phyloP scores from a whole-genome alignment of 441 rosid species.

The Bruguiera hainesii region DNA sequence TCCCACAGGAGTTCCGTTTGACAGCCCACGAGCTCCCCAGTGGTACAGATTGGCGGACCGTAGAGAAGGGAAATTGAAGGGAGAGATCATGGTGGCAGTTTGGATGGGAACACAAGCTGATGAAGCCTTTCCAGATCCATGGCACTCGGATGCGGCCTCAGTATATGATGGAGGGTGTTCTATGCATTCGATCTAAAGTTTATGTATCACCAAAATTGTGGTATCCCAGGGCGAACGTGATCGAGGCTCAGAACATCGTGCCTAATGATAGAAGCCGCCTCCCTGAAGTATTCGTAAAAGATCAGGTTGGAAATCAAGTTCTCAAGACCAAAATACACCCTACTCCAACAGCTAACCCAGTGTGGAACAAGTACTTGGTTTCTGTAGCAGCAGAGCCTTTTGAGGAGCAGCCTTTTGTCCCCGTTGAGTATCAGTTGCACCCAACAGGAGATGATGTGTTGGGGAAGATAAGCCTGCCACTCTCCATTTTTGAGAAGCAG shows the following conservation, averaged over 20 bases:
- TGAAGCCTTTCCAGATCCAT: conserved; percentile 83
- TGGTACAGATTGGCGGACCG: conserved; percentile 85
- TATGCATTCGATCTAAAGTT: conserved; percentile 68
- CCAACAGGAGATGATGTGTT: conserved; percentile 58
- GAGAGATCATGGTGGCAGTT: conserved; percentile 89
- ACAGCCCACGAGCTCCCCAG: conserved; percentile 91
- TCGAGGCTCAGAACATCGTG: conserved; percentile 80
- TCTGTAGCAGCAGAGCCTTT: conserved; percentile 87
- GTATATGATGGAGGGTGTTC: conserved; percentile 62
- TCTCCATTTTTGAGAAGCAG: conserved; percentile 59
- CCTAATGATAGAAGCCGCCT: conserved; percentile 60
- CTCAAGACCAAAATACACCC: conserved; percentile 56
- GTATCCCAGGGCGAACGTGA: conserved; percentile 76
- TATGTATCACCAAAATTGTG: conserved; percentile 87
- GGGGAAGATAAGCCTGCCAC: conserved; percentile 59
- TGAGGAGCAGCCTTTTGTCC: conserved; percentile 65
- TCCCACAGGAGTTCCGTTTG: conserved; percentile 86
- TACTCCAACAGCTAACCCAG: conserved; percentile 42
- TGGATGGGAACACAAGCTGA: conserved; percentile 97
- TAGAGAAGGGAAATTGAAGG: conserved; percentile 64
- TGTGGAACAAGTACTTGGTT: conserved; percentile 84
- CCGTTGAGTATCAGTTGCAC: conserved; percentile 64
- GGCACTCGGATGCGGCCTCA: conserved; percentile 77
- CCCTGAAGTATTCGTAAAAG: conserved; percentile 74
- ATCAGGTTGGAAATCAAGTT: conserved; percentile 69